phyloP scores from a whole-genome alignment of 73 alveolate genomes.

The Paramecium biaurelia region DNA sequence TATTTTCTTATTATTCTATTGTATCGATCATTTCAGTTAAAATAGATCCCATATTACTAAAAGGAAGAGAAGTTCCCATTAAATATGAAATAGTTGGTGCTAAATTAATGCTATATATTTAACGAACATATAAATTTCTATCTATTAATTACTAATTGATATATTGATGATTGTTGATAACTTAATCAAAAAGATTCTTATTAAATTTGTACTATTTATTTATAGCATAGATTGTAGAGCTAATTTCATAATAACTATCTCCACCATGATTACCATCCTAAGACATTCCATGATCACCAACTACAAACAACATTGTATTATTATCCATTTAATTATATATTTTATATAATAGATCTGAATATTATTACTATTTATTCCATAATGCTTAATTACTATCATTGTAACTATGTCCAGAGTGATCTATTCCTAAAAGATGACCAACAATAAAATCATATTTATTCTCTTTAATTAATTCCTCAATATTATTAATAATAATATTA shows the following conservation, averaged over 20 bases:
- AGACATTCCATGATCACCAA: slow-evolving; percentile 90
- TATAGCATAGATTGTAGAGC: slow-evolving; percentile 53
- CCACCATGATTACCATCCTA: slow-evolving; percentile 87
- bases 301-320: slow-evolving; percentile 62
- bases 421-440: slow-evolving; percentile 79
- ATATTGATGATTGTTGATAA: background rate
- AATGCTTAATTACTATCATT: slow-evolving; percentile 56
- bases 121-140: background rate
- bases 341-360: slow-evolving; percentile 55
- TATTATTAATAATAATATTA: background rate
- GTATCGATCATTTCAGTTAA: slow-evolving; percentile 27
- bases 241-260: slow-evolving; percentile 61
- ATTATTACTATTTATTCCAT: slow-evolving; percentile 65
- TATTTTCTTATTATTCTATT: background rate
- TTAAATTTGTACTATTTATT: background rate
- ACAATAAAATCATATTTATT: background rate
- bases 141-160: background rate
- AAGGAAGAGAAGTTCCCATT: slow-evolving; percentile 60
- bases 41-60: slow-evolving; percentile 65
- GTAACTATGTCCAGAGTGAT: slow-evolving; percentile 81
- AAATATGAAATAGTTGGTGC: slow-evolving; percentile 64
- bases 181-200: background rate
- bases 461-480: background rate
- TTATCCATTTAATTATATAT: slow-evolving; percentile 63
- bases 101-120: slow-evolving; percentile 45